phyloP scores from a whole-genome alignment of 306 rosid genomes.

The Crotalaria pallida region DNA sequence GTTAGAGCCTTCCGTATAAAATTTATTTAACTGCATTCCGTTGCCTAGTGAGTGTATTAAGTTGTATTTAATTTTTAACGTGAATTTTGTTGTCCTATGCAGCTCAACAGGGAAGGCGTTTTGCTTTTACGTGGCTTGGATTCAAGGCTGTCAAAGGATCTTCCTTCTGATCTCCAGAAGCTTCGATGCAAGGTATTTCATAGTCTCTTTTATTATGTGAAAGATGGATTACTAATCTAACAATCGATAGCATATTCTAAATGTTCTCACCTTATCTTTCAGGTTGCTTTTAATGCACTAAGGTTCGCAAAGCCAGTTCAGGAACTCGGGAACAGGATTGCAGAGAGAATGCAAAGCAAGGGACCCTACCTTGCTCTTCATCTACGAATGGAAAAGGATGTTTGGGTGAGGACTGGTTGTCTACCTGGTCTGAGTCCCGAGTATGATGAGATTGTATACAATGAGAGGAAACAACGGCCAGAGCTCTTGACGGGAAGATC shows the following conservation, averaged over 20 bases:
- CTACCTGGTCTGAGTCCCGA: slow-evolving; percentile 74
- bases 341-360: slow-evolving; percentile 69
- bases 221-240: neutral
- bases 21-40: neutral
- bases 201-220: neutral
- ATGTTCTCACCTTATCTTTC: slow-evolving; percentile 14
- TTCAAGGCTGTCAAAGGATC: slow-evolving; percentile 87
- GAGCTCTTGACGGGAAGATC: slow-evolving; percentile 80
- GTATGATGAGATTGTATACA: slow-evolving; percentile 63
- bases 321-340: slow-evolving; percentile 74
- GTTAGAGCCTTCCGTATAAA: neutral
- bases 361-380: slow-evolving; percentile 94
- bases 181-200: slow-evolving; percentile 87
- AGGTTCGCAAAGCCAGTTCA: slow-evolving; percentile 80
- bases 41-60: neutral
- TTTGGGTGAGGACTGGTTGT: slow-evolving; percentile 99
- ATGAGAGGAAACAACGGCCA: slow-evolving; percentile 60
- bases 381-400: slow-evolving; percentile 93
- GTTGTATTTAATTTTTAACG: slow-evolving; percentile 19
- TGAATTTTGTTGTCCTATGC: slow-evolving; percentile 28
- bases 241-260: slow-evolving; percentile 21
- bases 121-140: slow-evolving; percentile 85
- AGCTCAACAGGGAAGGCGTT: slow-evolving; percentile 92
- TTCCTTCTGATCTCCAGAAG: slow-evolving; percentile 94
- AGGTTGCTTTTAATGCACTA: slow-evolving; percentile 92